Conservation (phyloP, 2,329 filamentous ascomycete species). For the Sodiomyces alkalinus region DNA sequence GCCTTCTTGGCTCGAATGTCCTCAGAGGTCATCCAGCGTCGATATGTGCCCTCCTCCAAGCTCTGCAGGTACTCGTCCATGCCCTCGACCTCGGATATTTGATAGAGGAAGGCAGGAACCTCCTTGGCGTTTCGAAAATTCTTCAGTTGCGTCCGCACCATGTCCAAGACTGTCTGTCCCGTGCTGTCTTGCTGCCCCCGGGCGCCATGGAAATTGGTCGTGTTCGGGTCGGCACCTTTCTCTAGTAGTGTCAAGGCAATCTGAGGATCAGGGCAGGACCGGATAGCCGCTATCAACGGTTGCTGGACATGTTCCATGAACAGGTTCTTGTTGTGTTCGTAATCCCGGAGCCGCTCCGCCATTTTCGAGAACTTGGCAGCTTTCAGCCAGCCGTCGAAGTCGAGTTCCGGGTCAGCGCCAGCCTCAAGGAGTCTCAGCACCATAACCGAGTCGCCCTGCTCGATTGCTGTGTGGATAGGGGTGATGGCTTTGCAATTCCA, state of each 20-base stretch:
- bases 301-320: constrained; percentile 40
- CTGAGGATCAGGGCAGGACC: constrained; percentile 23
- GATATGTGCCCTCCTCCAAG: constrained; percentile 41
- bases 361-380: constrained; percentile 30
- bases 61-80: constrained; percentile 37
- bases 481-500: constrained; percentile 23
- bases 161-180: constrained; percentile 42
- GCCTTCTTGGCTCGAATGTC: too few species aligned
- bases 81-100: constrained; percentile 14
- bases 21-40: constrained; percentile 34
- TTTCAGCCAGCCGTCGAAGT: constrained; percentile 51
- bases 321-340: constrained; percentile 30
- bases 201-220: constrained; percentile 18
- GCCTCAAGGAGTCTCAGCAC: constrained; percentile 45
- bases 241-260: constrained; percentile 44
- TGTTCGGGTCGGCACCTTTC: constrained; percentile 50
- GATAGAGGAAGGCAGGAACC: too few species aligned
- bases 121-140: too few species aligned
- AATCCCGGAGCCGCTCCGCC: constrained; percentile 17
- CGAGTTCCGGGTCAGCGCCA: constrained; percentile 44
- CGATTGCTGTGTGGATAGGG: constrained; percentile 45
- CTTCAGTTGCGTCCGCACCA: constrained; percentile 37
- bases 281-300: constrained; percentile 50
- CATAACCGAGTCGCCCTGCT: constrained; percentile 32
- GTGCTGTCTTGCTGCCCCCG: constrained; percentile 17